phyloP scores from a whole-genome alignment of 768 basidiomycete species.

The Tubosaeta brunneosetosa region DNA sequence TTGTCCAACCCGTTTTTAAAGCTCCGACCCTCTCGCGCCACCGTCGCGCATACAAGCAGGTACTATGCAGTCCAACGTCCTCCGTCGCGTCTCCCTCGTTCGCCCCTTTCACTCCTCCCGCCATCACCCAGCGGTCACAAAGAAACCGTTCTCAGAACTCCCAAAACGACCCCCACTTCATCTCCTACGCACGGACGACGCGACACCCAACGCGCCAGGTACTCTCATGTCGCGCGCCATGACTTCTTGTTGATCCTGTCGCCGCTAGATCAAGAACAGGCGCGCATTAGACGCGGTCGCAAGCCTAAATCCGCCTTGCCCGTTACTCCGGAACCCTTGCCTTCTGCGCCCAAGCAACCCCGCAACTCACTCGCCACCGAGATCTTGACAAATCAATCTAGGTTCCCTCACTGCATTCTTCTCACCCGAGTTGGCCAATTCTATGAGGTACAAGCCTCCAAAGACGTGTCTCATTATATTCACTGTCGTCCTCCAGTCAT shows the following conservation, averaged over 20 bases:
- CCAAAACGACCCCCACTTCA: constrained; percentile 37
- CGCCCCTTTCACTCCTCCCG: constrained; percentile 11
- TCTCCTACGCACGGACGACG: background rate
- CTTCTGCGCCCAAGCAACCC: constrained; percentile 23
- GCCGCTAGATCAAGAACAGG: background rate
- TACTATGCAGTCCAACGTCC: constrained; percentile 5
- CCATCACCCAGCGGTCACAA: constrained; percentile 28
- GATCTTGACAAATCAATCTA: constrained; percentile 64
- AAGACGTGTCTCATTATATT: background rate
- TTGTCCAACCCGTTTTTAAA: constrained; percentile 31
- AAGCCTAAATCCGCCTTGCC: constrained; percentile 6
- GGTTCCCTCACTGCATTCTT: constrained; percentile 84
- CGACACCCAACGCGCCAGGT: constrained; percentile 5
- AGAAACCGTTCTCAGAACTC: constrained; percentile 55
- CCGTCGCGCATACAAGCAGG: constrained; percentile 29
- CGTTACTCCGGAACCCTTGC: background rate
- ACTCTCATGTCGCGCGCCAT: background rate
- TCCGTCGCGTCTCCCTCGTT: constrained; percentile 10
- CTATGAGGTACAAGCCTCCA: constrained; percentile 65
- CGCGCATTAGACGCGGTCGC: constrained; percentile 16
- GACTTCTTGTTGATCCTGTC: background rate
- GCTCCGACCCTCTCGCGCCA: constrained; percentile 31
- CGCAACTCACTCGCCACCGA: constrained; percentile 58
- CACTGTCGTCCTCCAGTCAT: constrained; percentile 54
- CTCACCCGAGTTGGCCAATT: constrained; percentile 93